Conservation (phyloP, 2,329 filamentous ascomycete species). For the Harringtonia aguacate region DNA sequence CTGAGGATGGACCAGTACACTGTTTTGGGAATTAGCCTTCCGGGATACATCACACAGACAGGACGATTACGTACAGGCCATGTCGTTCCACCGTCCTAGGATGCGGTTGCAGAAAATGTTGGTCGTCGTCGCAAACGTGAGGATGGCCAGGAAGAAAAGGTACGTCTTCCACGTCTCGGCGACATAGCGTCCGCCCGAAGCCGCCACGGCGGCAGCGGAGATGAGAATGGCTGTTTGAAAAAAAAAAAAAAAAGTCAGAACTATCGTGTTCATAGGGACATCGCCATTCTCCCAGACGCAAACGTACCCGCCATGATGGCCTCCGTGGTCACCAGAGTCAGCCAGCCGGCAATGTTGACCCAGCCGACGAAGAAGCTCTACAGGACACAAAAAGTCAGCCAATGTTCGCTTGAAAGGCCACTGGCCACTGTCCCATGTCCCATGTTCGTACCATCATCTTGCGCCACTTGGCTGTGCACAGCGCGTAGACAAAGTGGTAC, state of each 20-base stretch:
- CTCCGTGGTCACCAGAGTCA: conserved; percentile 11
- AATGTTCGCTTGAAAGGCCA: no score
- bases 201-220: conserved; percentile 24
- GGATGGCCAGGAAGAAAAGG: conserved; percentile 20
- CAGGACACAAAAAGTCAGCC: no score
- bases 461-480: conserved; percentile 22
- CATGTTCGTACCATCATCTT: conserved; percentile 2
- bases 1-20: background rate
- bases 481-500: conserved; percentile 42
- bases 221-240: conserved; percentile 15
- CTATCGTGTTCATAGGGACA: no score
- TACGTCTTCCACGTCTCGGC: background rate
- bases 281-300: conserved; percentile 41
- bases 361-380: conserved; percentile 8
- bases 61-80: background rate
- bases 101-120: background rate
- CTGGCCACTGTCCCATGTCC: no score
- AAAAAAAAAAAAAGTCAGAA: no score
- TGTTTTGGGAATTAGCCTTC: no score
- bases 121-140: background rate
- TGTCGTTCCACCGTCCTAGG: background rate
- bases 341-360: conserved; percentile 13
- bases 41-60: background rate
- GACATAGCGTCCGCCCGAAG: conserved; percentile 9
- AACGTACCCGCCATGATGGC: conserved; percentile 27